Base-by-base conservation (phyloP, 1,284 basidiomycete genomes). In the Heterobasidion irregulare region DNA sequence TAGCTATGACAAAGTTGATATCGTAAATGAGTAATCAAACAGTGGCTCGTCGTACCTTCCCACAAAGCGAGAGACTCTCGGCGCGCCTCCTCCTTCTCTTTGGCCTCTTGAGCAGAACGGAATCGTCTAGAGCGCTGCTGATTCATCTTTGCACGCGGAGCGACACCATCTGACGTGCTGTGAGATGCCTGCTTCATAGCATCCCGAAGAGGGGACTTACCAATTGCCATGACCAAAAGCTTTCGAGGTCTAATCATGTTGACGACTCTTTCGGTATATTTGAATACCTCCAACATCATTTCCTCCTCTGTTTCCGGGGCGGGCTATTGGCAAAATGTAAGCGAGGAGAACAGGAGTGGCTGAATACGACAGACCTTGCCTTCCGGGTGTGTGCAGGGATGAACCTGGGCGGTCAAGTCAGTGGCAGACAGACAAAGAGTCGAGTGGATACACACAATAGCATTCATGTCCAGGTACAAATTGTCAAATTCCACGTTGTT, bases 91-190 rank as follows among this genome's bases (percentile, higher is more conserved):
- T 93, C 93, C 72, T 98, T 96, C 52, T 97, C 92, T 60, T 90
- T 86, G 0, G 96, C 95, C 70, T 99, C 97, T 67, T 95, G 93
- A 2, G 94, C 86, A 15, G 95, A 84, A 56, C 97, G 84, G 75
- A 99, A 99, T 60, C 96, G 91, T 65, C 97, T 83, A 18, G 93
- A 94, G 13, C 96, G 90, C 70, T 98, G 95, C 68, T 98, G 97
- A 69, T 98, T 98, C 96, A 99, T 99, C 75, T 99, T 99, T 36
- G 96, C 96, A 63, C 96, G 86, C 19, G 96, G 96, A 9, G 96
- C 96, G 41, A 99, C 97, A 58, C 96, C 97, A 68, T 99, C 93
- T 94, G 59, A 34, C 55, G 47, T 56, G 44, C 43, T 43, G 47
- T 13, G 15, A 33, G 52, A 47, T 41, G 32, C 10, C 44, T 51